A percentile compares a stretch with the other conserved stretches of the same genome.
Evolutionary conservation across 441 rosid species (phyloP).

Genomic region (Sinapis alba): DNA sequence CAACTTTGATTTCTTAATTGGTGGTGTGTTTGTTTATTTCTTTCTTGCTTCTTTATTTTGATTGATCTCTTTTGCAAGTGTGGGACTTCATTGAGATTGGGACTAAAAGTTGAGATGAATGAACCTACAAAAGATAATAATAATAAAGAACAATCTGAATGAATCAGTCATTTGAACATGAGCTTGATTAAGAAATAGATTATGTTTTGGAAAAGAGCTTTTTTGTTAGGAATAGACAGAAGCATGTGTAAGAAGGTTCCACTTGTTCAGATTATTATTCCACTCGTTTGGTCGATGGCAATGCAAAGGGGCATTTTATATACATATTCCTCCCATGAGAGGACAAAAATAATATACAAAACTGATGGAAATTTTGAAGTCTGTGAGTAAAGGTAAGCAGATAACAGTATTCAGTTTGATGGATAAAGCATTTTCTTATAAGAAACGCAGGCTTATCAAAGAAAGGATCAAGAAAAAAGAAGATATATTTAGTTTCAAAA

Average conservation of each 20-base stretch:
- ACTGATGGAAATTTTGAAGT: no score
- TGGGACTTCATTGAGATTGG: constrained; percentile 34
- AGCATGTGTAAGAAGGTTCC: constrained; percentile 38
- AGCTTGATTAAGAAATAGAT: constrained; percentile 14
- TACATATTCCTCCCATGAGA: background rate
- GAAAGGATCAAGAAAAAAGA: background rate
- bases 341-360: no score
- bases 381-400: no score
- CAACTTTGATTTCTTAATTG: constrained; percentile 39
- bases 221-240: constrained; percentile 18
- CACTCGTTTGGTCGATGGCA: constrained; percentile 9
- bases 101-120: constrained; percentile 17
- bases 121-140: background rate
- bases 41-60: constrained; percentile 25
- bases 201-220: constrained; percentile 20
- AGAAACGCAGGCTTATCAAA: background rate
- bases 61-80: constrained; percentile 32
- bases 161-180: background rate
- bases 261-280: constrained; percentile 28
- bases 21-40: constrained; percentile 11
- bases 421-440: constrained; percentile 5
- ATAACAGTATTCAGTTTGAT: background rate
- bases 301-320: constrained; percentile 17
- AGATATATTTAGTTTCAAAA: no score
- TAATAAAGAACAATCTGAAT: background rate